Evolutionary conservation across 2,329 filamentous ascomycete species (phyloP).

Genomic region (Penicillium sp.): DNA sequence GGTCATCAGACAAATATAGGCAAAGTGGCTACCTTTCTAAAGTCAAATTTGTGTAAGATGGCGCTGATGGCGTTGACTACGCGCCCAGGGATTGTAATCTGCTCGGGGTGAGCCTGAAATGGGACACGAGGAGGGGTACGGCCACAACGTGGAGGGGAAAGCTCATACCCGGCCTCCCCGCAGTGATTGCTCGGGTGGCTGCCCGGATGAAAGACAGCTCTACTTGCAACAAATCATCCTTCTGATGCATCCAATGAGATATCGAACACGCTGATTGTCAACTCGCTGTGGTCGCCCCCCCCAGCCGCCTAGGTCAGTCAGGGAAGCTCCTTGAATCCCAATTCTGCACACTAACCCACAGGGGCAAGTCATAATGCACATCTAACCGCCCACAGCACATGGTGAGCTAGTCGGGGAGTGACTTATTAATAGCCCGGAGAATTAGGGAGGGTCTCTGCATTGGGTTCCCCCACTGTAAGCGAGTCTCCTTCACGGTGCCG

Average conservation of each 20-base stretch:
- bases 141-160: conserved; percentile 3
- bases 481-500: conserved; percentile 12
- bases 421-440: conserved; percentile 26
- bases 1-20: background rate
- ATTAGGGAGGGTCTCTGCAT: conserved; percentile 10
- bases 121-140: background rate
- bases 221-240: conserved; percentile 3
- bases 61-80: conserved; percentile 12
- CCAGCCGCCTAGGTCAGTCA: conserved; percentile 2
- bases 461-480: background rate
- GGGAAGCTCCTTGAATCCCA: conserved; percentile 5
- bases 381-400: conserved; percentile 21
- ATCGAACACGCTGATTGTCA: conserved; percentile 3
- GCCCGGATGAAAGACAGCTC: conserved; percentile 1
- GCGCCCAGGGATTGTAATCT: conserved; percentile 11
- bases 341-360: conserved; percentile 26
- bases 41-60: conserved; percentile 4
- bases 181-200: background rate
- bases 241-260: conserved; percentile 6
- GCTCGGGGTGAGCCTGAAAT: background rate
- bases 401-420: conserved; percentile 9
- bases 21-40: conserved; percentile 1
- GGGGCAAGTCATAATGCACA: conserved; percentile 18
- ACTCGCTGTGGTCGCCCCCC: background rate
- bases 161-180: conserved; percentile 4